Percentiles rank a stretch among this genome's conserved stretches.
Evolutionary conservation across 2,329 filamentous ascomycete genomes (phyloP).

Genomic region (Colletotrichum orbiculare): DNA sequence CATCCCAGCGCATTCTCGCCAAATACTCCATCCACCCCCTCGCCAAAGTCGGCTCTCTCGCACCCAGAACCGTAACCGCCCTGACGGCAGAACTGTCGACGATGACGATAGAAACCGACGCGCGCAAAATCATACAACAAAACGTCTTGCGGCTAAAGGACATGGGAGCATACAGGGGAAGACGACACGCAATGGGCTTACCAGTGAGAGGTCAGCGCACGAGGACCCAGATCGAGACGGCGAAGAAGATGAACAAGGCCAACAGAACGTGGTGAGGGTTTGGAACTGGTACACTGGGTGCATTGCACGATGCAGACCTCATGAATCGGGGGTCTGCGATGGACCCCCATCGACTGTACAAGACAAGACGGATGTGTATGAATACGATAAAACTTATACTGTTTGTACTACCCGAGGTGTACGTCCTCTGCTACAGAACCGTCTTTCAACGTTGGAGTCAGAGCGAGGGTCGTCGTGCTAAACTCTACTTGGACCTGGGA

Average conservation of each 20-base stretch:
- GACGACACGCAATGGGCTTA: slow-evolving; percentile 90
- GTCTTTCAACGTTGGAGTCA: background rate
- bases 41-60: slow-evolving; percentile 80
- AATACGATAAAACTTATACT: slow-evolving; percentile 32
- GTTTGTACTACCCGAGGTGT: slow-evolving; percentile 15
- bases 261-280: slow-evolving; percentile 55
- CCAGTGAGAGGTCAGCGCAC: slow-evolving; percentile 93
- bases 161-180: slow-evolving; percentile 89
- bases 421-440: background rate
- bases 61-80: slow-evolving; percentile 80
- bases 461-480: background rate
- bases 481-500: slow-evolving; percentile 26
- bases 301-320: slow-evolving; percentile 9
- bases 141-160: slow-evolving; percentile 90
- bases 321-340: background rate
- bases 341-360: slow-evolving; percentile 39
- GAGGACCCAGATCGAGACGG: slow-evolving; percentile 74
- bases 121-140: slow-evolving; percentile 79
- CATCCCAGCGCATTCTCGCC: slow-evolving; percentile 81
- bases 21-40: slow-evolving; percentile 89
- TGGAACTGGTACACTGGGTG: background rate
- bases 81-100: slow-evolving; percentile 86
- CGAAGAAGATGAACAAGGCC: slow-evolving; percentile 71
- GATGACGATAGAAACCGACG: slow-evolving; percentile 95
- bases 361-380: slow-evolving; percentile 38